Base-by-base conservation (phyloP, 2,329 filamentous ascomycete species). In the Penicillium psychrosexuale region DNA sequence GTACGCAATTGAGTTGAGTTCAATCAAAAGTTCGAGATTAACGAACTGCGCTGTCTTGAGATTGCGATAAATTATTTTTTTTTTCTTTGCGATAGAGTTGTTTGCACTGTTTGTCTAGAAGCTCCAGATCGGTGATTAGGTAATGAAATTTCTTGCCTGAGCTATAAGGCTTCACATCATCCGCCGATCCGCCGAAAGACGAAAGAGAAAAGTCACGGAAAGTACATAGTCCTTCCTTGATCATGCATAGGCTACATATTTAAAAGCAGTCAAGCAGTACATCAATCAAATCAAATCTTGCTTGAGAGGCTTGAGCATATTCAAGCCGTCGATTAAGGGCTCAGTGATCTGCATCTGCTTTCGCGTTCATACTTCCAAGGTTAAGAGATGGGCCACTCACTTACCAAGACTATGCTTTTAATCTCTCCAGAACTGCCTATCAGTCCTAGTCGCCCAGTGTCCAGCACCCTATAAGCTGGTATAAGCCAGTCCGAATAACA, bases 61-160 rank as follows among this genome's bases (percentile, higher is more conserved):
- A 51, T 51, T 55, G 58, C 58, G 63, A 65, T 65, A 64, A 64
- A 65, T 61, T 61, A 59, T 59, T 64, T 64, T 65, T 64, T 65
- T 61, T 58, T 64, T 60, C 49, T 55, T 49, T 50, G 51, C 51
- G 61, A 63, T 63, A 63, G 56, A 53, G 37, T 28, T 36, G 60
- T 63, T 63, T 63, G 60, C 58, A 61, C 46, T 55, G 55, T 64
- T 65, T 65, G 61, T 19, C n/a, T 1, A 11, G 13, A 8, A 56
- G 46, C 53, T 56, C 30, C 33, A 15, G 3, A 24, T 48, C 3
- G 5, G 15, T 52, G 47, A 52, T 47, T 53, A 37, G n/a, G 30
- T 51, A 15, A 27, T 31, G 13, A 11, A 1, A 8, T 11, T 12
- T 2, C 1, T 0, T 15, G 11, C 47, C 47, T 31, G 17, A 42